A percentile compares a stretch with the other conserved stretches of the same genome.
Evolutionary conservation across 257 asterid species (phyloP).

Genomic region (Solanum virginianum): DNA sequence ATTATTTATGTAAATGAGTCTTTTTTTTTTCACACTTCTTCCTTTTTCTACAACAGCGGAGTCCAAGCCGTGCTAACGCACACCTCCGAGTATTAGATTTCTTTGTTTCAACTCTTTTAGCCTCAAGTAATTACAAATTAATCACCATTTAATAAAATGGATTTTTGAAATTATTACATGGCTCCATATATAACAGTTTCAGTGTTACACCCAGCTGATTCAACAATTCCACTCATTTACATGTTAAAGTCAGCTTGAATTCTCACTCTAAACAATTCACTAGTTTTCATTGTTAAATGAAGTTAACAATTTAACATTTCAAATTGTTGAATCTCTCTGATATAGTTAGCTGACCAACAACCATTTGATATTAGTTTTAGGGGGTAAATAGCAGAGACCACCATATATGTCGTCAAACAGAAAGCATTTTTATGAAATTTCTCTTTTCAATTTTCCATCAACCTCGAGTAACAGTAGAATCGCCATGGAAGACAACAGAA

Average conservation of each 20-base stretch:
- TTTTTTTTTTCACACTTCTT: not conserved
- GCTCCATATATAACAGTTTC: not conserved
- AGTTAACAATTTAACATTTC: not conserved
- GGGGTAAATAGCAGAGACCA: not conserved
- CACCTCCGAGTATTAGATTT: not conserved
- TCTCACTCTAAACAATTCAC: no score
- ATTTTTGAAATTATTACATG: not conserved
- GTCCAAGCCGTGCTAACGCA: no score
- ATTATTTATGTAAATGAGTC: no score
- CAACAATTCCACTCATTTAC: not conserved
- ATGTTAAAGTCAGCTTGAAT: no score
- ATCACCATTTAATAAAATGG: not conserved
- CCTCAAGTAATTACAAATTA: not conserved
- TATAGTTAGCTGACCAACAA: not conserved
- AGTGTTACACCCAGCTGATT: not conserved
- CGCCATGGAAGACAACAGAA: not conserved
- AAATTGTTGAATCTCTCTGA: not conserved
- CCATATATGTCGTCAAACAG: not conserved
- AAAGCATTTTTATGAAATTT: not conserved
- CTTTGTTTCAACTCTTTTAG: not conserved
- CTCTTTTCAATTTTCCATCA: not conserved
- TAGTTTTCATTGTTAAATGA: not conserved
- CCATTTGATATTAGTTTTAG: not conserved
- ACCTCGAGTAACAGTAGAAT: not conserved
- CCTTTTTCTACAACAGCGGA: not conserved